A percentile compares a stretch with the other conserved stretches of the same genome.
Conservation (phyloP, 805 yeast genomes). For the Suhomyces prunicola region DNA sequence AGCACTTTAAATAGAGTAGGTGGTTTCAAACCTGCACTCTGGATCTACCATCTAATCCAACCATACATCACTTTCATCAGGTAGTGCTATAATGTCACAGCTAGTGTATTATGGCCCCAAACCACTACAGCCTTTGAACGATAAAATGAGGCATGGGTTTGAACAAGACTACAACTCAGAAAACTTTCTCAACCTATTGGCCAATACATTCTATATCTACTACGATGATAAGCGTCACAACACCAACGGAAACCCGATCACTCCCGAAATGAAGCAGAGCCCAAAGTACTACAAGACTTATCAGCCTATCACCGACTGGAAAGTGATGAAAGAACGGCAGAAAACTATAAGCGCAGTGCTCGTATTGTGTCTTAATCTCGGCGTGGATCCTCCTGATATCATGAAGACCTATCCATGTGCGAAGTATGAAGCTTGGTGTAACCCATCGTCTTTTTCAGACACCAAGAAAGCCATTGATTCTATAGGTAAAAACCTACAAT, state of each 20-base stretch:
- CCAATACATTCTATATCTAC: slow-evolving; percentile 74
- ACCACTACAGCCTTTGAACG: slow-evolving; percentile 48
- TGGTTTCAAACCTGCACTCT: background rate
- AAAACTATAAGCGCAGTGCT: slow-evolving; percentile 92
- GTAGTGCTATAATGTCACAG: background rate
- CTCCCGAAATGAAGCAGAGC: slow-evolving; percentile 47
- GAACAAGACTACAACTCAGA: slow-evolving; percentile 60
- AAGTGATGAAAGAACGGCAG: slow-evolving; percentile 82
- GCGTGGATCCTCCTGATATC: slow-evolving; percentile 97
- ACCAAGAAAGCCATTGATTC: slow-evolving; percentile 88
- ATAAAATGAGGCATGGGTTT: slow-evolving; percentile 61
- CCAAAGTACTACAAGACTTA: slow-evolving; percentile 45
- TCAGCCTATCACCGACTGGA: slow-evolving; percentile 86
- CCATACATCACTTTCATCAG: background rate
- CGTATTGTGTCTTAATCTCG: slow-evolving; percentile 84
- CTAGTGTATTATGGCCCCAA: slow-evolving; percentile 27
- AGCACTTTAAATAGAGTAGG: background rate
- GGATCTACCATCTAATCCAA: background rate
- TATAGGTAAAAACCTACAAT: slow-evolving; percentile 82
- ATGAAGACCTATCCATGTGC: slow-evolving; percentile 93
- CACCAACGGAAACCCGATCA: slow-evolving; percentile 79
- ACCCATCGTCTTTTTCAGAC: slow-evolving; percentile 77
- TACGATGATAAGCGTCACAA: slow-evolving; percentile 90
- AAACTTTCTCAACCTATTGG: slow-evolving; percentile 52
- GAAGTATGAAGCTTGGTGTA: slow-evolving; percentile 87